Base-by-base conservation (phyloP, 2,329 filamentous ascomycete genomes). In the Hypoxylon sp. region DNA sequence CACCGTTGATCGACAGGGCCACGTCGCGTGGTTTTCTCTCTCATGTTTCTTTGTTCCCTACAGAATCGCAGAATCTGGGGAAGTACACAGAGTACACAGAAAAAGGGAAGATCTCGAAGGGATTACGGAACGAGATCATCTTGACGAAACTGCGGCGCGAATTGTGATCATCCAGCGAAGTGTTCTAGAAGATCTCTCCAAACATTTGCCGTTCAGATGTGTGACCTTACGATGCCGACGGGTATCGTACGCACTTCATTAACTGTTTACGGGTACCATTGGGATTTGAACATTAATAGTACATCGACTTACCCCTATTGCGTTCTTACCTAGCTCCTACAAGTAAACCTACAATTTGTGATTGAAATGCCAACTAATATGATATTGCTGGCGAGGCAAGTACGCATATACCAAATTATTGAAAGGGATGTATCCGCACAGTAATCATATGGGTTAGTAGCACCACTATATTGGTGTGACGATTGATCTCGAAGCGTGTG, bases 1-100 rank as follows among this genome's bases (percentile, higher is more conserved):
- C 51, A 40, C 36, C 37, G 49, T 40, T 49, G 52, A 56, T 57
- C 53, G 53, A 46, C 48, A 50, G 45, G 55, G 40, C 23, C 44
- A 40, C 45, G 32, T 38, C 46, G 57, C 44, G 35, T 47, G 31
- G 23, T 47, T 51, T n/a, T n/a, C n/a, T n/a, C n/a, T n/a, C n/a
- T n/a, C n/a, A n/a, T n/a, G n/a, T n/a, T n/a, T n/a, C n/a, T n/a
- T 35, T 27, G 17, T 45, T 27, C 37, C 27, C 15, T 27, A 23
- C 19, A 35, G 26, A 38, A 29, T 16, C 25, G 27, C 32, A 15
- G 36, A 37, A 32, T 40, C 38, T 29, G 44, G 44, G 51, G 51
- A 44, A 48, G 27, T 25, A 32, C 25, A 27, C 32, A 15, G 36
- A 37, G 31, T 40, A 32, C 25, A 38, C 38, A 44, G 51, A 44